phyloP scores from a whole-genome alignment of 2,329 filamentous ascomycete genomes.

The Pseudogymnoascus sp. region DNA sequence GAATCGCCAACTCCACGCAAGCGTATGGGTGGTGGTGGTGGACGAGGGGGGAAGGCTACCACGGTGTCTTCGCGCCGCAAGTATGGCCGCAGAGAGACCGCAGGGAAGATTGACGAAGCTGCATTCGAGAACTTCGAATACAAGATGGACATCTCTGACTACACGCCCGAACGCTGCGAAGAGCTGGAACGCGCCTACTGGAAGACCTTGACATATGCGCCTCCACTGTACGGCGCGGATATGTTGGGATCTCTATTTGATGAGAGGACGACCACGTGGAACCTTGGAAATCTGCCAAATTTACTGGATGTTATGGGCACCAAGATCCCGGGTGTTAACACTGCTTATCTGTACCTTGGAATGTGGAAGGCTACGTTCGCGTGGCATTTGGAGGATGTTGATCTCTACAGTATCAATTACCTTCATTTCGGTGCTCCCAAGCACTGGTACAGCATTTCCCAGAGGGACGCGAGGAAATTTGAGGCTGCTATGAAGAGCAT shows the following conservation, averaged over 20 bases:
- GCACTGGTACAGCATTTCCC: constrained; percentile 99
- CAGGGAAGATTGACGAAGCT: constrained; percentile 76
- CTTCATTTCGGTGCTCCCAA: constrained; percentile 98
- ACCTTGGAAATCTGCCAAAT: constrained; percentile 89
- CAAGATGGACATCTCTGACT: constrained; percentile 77
- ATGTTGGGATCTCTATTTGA: constrained; percentile 93
- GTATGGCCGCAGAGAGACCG: constrained; percentile 70
- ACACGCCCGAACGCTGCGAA: constrained; percentile 82
- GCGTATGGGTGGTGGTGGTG: constrained; percentile 31
- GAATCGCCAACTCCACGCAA: constrained; percentile 37
- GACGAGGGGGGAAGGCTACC: constrained; percentile 40
- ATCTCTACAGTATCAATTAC: constrained; percentile 99
- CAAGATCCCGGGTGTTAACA: constrained; percentile 96
- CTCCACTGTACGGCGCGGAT: constrained; percentile 91
- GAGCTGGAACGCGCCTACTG: constrained; percentile 93
- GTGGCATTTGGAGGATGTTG: constrained; percentile 97
- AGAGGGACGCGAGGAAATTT: constrained; percentile 85
- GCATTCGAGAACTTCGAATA: constrained; percentile 91
- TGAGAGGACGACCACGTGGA: constrained; percentile 77
- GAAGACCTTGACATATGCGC: constrained; percentile 93
- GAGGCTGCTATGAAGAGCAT: constrained; percentile 92
- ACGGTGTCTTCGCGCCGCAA: constrained; percentile 82
- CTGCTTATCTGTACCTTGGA: constrained; percentile 90
- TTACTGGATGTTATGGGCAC: constrained; percentile 88
- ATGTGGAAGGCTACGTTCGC: constrained; percentile 99